Evolutionary conservation across 2,329 filamentous ascomycete species (phyloP).

Genomic region (Graphiopsis chlorocephala): DNA sequence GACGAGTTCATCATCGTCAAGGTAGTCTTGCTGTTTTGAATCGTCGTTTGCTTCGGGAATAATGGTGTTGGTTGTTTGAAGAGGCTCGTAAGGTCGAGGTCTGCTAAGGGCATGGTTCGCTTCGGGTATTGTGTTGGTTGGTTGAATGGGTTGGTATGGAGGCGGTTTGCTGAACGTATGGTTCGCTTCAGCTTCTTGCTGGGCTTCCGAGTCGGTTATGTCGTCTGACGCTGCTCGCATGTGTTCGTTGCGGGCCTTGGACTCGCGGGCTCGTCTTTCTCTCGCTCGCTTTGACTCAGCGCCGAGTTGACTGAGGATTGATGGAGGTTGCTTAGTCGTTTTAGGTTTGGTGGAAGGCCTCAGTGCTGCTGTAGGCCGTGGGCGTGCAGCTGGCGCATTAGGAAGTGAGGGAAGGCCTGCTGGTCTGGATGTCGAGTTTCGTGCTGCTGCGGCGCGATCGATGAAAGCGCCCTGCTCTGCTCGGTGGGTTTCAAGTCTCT

Average conservation of each 20-base stretch:
- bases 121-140: not conserved
- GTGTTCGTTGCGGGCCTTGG: not conserved
- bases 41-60: not conserved
- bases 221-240: not conserved
- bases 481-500: not conserved
- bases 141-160: not conserved
- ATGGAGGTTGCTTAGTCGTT: not conserved
- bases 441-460: not conserved
- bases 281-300: not conserved
- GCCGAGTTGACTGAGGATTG: not conserved
- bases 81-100: not conserved
- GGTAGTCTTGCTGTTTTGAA: not conserved
- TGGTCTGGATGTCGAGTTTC: not conserved
- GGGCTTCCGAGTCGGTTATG: not conserved
- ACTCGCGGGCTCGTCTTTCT: not conserved
- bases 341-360: not conserved
- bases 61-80: not conserved
- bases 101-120: not conserved
- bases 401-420: not conserved
- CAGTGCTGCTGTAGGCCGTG: not conserved
- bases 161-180: not conserved
- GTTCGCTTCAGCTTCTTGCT: not conserved
- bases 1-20: not conserved
- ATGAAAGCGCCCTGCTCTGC: not conserved
- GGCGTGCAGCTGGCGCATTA: not conserved